Conservation (phyloP, 73 alveolate species). For the Paramecium biaurelia region DNA sequence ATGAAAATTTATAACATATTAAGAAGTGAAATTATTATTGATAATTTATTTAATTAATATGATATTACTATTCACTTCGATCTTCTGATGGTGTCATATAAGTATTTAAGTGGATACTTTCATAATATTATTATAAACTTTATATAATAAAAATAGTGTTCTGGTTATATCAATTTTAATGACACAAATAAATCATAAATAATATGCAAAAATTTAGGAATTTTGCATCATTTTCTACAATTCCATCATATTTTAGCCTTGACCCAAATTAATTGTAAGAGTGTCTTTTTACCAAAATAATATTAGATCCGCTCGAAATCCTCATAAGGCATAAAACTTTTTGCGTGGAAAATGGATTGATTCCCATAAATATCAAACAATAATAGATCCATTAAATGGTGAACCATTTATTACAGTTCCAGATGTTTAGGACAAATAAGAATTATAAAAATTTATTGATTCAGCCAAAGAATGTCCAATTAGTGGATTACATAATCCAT, state of each 20-base stretch:
- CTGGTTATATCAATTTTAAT: background rate
- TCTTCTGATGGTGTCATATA: too few species aligned
- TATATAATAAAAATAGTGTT: background rate
- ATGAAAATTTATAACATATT: background rate
- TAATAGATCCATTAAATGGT: conserved; percentile 78
- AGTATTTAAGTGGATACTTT: too few species aligned
- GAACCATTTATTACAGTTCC: conserved; percentile 66
- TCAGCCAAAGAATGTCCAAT: conserved; percentile 61
- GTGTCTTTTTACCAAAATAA: background rate
- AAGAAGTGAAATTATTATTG: background rate
- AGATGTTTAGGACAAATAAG: conserved; percentile 60
- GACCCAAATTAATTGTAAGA: background rate
- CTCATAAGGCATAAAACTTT: conserved; percentile 66
- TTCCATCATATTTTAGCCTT: conserved; percentile 11
- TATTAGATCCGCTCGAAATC: background rate
- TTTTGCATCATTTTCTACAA: background rate
- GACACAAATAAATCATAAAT: background rate
- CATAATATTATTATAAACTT: background rate
- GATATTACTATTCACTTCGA: background rate
- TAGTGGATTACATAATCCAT: conserved; percentile 82
- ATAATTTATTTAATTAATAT: background rate
- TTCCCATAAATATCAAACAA: conserved; percentile 43
- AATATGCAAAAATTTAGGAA: background rate
- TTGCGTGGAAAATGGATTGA: conserved; percentile 75
- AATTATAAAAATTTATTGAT: conserved; percentile 57